These are phyloP conservation scores for Mitragyna speciosa DNA, from an alignment of 257 asterid genomes.

Conservation along the genomic window DNA sequence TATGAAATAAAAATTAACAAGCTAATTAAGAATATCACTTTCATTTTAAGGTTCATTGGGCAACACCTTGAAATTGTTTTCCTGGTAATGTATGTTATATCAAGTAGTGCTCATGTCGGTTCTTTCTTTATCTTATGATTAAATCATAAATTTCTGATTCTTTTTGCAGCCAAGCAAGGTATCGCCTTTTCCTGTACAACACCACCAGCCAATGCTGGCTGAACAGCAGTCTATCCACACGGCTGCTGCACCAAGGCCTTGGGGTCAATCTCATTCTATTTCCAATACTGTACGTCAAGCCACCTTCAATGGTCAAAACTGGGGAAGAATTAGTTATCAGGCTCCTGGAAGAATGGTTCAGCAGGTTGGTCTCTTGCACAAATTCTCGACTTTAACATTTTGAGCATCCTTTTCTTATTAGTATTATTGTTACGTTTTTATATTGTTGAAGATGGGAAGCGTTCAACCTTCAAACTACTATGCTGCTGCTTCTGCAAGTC, in stretches of 20 bases:
- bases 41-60: background rate
- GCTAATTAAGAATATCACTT: background rate
- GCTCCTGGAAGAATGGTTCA: slow-evolving; percentile 8
- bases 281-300: background rate
- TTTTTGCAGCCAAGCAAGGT: background rate
- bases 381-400: background rate
- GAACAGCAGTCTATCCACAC: slow-evolving; percentile 9
- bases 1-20: background rate
- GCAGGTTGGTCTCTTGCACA: slow-evolving; percentile 24
- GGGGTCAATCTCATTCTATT: slow-evolving; percentile 4
- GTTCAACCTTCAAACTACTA: slow-evolving; percentile 9
- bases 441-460: slow-evolving; percentile 27
- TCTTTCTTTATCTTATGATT: background rate
- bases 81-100: background rate
- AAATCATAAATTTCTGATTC: background rate
- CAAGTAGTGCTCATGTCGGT: background rate
- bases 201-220: background rate
- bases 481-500: slow-evolving; percentile 11
- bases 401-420: slow-evolving; percentile 1
- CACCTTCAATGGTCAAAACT: slow-evolving; percentile 20
- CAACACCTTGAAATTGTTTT: background rate
- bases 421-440: background rate
- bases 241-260: slow-evolving; percentile 22
- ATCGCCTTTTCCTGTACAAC: background rate
- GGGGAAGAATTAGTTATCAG: slow-evolving; percentile 22